Evolutionary conservation across 805 yeast genomes (phyloP), one percentile per base, ranked within the genome.

Genomic region (Candida suzukii): DNA sequence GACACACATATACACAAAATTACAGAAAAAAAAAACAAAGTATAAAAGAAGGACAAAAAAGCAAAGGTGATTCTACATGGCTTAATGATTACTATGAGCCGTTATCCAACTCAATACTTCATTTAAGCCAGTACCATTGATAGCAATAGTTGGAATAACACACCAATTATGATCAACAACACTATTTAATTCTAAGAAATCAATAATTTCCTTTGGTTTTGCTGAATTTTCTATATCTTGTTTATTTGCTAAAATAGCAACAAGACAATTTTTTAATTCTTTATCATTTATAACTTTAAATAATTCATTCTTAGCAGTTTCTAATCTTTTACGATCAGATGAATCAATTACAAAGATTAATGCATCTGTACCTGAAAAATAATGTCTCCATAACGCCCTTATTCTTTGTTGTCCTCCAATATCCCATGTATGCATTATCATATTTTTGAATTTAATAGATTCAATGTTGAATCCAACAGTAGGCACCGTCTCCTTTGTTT

Each of bases 321-420:
- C 80, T 51, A 90, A 66, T 54, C 96, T 72, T 26, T 70, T 74
- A 35, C 65, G 58, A 62, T 88, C 95, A 8, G 84, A 77, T 6
- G 88, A 75, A 63, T 90, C 98, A 45, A 90, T 83, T 41, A 90
- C 97, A 61, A 86, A 90, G 41, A 90, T 87, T 44, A 90, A 72
- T 10, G 95, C 96, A 57, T 88, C 84, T 4, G 96, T 87, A 30
- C 95, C 95, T 12, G 95, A 85, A 64, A 84, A 88, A 65, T 90
- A 90, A 59, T 90, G 96, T 63, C 96, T 79, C 97, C 98, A 90
- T 44, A 90, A 70, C 0, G 95, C 95, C 57, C 96, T 77, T 51
- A 88, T 76, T 61, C 95, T 72, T 55, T 85, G 95, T 68, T 88
- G 97, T 59, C 96, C 97, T 66, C 97, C 97, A 46, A 93, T 93